Conservation (phyloP, 2,329 filamentous ascomycete genomes). For the Escovopsis sp. region DNA sequence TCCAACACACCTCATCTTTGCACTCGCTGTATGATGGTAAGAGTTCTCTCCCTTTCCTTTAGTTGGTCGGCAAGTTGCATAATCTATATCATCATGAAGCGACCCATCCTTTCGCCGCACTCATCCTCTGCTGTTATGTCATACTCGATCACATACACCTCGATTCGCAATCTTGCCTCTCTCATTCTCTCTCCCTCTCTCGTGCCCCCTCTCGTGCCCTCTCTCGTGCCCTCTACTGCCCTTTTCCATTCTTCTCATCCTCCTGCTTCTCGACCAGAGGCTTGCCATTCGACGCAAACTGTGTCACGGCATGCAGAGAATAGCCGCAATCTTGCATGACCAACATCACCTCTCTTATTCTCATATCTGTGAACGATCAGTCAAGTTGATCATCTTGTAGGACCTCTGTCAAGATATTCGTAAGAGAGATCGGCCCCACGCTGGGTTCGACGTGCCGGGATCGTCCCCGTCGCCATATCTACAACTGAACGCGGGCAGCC, state of each 20-base stretch:
- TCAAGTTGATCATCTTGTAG: conserved; percentile 25
- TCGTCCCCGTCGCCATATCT: conserved; percentile 6
- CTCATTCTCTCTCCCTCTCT: no score
- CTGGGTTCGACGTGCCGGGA: conserved; percentile 11
- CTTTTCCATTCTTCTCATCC: not conserved
- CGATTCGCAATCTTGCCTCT: conserved; percentile 6
- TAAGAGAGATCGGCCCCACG: conserved; percentile 16
- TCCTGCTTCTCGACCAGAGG: no score
- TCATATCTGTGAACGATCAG: conserved; percentile 12
- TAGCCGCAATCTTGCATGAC: not conserved
- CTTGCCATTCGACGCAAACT: not conserved
- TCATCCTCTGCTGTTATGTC: conserved; percentile 7
- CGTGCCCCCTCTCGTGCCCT: conserved; percentile 12
- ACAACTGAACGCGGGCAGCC: conserved; percentile 9
- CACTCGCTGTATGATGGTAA: conserved; percentile 32
- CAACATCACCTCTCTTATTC: not conserved
- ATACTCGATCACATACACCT: conserved; percentile 11
- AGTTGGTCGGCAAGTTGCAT: conserved; percentile 27
- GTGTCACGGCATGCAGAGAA: not conserved
- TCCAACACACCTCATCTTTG: conserved; percentile 25
- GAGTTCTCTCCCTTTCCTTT: conserved; percentile 21
- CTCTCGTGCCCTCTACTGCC: conserved; percentile 7
- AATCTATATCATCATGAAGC: conserved; percentile 27
- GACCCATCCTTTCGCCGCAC: conserved; percentile 12
- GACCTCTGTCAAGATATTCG: conserved; percentile 15